These are phyloP conservation scores for Raphanus raphanistrum DNA, from an alignment of 345 rosid genomes.

Conservation along the genomic window DNA sequence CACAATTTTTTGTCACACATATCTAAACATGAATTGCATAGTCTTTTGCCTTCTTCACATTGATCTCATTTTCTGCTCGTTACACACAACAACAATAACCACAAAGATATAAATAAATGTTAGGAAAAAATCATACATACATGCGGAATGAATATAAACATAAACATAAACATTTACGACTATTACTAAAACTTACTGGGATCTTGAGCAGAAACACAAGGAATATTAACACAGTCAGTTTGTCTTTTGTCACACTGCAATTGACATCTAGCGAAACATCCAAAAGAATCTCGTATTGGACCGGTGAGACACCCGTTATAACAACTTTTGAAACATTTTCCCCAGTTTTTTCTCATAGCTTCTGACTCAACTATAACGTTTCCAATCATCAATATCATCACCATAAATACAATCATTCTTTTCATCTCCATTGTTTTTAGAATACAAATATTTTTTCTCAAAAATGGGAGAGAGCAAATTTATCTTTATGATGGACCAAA, in stretches of 20 bases:
- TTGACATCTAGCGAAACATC: too few relatives aligned
- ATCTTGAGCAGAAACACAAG: too few relatives aligned
- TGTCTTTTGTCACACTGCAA: too few relatives aligned
- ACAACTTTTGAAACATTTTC: too few relatives aligned
- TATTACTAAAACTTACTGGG: too few relatives aligned
- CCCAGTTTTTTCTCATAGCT: neutral
- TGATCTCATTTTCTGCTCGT: neutral
- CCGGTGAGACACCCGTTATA: too few relatives aligned
- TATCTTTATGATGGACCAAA: neutral
- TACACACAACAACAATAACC: neutral
- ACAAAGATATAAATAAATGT: too few relatives aligned
- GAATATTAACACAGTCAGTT: too few relatives aligned
- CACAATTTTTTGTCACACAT: neutral
- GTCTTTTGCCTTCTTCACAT: neutral
- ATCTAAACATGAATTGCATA: constrained; percentile 2
- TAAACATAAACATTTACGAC: too few relatives aligned
- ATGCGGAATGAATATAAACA: too few relatives aligned
- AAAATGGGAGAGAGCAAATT: neutral
- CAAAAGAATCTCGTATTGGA: too few relatives aligned
- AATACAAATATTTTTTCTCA: neutral
- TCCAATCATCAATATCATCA: neutral
- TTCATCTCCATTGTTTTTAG: neutral
- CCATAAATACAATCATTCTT: neutral
- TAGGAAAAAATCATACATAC: too few relatives aligned
- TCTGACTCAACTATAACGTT: neutral